Percentiles rank a stretch among this genome's conserved stretches.
These are phyloP conservation scores for Paraconiothyrium brasiliense DNA, from an alignment of 2,329 filamentous ascomycete genomes.

Conservation along the genomic window DNA sequence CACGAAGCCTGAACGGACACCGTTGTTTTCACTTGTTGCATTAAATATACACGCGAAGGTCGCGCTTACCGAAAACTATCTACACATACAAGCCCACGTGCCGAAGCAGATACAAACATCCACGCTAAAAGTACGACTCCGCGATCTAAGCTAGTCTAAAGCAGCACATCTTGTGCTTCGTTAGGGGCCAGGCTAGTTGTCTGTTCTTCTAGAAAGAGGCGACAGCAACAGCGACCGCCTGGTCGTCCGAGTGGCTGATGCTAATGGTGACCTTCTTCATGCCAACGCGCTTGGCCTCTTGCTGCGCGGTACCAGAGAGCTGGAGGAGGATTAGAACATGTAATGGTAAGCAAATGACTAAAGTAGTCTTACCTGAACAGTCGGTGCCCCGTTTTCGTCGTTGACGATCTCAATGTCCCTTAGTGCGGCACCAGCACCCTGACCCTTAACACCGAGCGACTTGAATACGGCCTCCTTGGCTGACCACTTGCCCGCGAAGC, in stretches of 20 bases:
- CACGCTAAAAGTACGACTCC: background rate
- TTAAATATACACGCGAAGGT: slow-evolving; percentile 10
- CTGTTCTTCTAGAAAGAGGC: slow-evolving; percentile 71
- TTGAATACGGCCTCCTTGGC: slow-evolving; percentile 99
- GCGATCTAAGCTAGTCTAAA: background rate
- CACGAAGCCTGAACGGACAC: background rate
- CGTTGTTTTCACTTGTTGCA: slow-evolving; percentile 4
- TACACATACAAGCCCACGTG: background rate
- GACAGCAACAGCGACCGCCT: slow-evolving; percentile 94
- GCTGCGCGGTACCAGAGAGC: slow-evolving; percentile 86
- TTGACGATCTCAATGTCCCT: slow-evolving; percentile 94
- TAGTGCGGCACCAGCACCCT: slow-evolving; percentile 87
- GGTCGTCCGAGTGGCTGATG: slow-evolving; percentile 93
- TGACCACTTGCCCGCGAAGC: slow-evolving; percentile 94
- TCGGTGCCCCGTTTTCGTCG: slow-evolving; percentile 82
- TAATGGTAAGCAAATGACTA: slow-evolving; percentile 1
- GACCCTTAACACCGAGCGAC: slow-evolving; percentile 85
- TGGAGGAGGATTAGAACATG: slow-evolving; percentile 52
- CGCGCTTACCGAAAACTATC: slow-evolving; percentile 3
- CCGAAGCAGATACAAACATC: background rate
- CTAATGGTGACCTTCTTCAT: slow-evolving; percentile 90
- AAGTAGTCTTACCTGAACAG: slow-evolving; percentile 76
- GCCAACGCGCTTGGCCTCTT: slow-evolving; percentile 84
- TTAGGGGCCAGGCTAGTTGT: background rate
- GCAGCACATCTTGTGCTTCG: background rate